These are phyloP conservation scores for Phytophthora syringae DNA, from an alignment of 352 stramenopile genomes.

Conservation along the genomic window DNA sequence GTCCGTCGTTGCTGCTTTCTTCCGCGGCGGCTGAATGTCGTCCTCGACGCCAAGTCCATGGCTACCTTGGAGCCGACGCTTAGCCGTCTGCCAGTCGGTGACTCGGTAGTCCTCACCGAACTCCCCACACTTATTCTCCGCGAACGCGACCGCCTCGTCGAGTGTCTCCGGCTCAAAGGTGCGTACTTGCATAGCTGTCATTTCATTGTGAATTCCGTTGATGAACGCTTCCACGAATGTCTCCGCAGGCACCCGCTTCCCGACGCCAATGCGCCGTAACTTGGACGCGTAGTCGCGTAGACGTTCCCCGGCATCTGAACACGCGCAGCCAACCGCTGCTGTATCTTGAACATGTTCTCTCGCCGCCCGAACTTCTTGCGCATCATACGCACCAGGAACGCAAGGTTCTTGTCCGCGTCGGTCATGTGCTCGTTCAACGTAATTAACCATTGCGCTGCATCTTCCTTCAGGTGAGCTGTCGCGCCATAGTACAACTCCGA, in stretches of 20 bases:
- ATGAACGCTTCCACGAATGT: background rate
- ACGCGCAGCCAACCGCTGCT: background rate
- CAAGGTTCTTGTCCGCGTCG: background rate
- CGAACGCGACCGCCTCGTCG: background rate
- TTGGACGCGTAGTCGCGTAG: background rate
- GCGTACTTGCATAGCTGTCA: background rate
- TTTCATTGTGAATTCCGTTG: background rate
- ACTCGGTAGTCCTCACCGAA: background rate
- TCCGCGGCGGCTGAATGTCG: background rate
- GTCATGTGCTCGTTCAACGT: background rate
- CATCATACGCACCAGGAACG: background rate
- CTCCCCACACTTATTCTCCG: background rate
- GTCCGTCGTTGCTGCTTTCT: background rate
- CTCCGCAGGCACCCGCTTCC: background rate
- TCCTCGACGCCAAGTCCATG: background rate
- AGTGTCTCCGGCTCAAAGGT: background rate
- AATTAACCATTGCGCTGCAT: background rate
- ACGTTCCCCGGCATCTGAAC: background rate
- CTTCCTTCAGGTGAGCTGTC: background rate
- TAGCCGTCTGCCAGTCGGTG: background rate
- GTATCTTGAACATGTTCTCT: background rate
- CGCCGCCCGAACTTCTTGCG: background rate
- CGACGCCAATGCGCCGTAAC: background rate
- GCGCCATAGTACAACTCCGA: constrained; percentile 2
- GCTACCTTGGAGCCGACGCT: background rate